Base-by-base conservation (phyloP, 139 green algal species). In the Chlorella sp. region DNA sequence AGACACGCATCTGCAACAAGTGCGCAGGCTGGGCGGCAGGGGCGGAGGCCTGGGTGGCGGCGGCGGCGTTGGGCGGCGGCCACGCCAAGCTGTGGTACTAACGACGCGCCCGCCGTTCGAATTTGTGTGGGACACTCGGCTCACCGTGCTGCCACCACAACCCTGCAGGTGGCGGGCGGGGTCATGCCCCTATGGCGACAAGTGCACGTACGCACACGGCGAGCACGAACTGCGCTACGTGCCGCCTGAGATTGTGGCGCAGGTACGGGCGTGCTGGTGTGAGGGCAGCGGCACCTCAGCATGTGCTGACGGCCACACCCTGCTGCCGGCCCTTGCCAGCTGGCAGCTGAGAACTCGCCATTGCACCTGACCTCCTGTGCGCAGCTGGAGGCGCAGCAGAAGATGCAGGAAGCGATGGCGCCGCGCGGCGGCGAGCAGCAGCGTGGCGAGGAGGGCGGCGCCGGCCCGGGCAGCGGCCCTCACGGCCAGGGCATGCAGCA, bases 1-100 rank as follows among this genome's bases (percentile, higher is more conserved):
- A 93, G 60, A 93, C 89, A 3, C 65, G 88, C 57, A 80, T 92
- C n/a, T 92, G 89, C 80, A 84, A 91, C 47, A 90, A 89, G 84
- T 92, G 85, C 83, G 78, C 1, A 38, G 12, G 51, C 51, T 60
- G 51, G 51, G 15, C 51, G 21, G 51, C 44, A 51, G 44, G 9
- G 44, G 44, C 7, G 44, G 7, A 51, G 44, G 44, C 44, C 44
- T 16, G 44, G 44, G n/a, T n/a, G n/a, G n/a, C n/a, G n/a, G n/a
- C n/a, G n/a, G n/a, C n/a, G n/a, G n/a, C n/a, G n/a, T n/a, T n/a
- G n/a, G n/a, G n/a, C n/a, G n/a, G n/a, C n/a, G n/a, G n/a, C n/a
- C n/a, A n/a, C n/a, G n/a, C n/a, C n/a, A n/a, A n/a, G n/a, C n/a
- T n/a, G n/a, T n/a, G n/a, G n/a, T n/a, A n/a, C n/a, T n/a, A n/a